Base-by-base conservation (phyloP, 768 basidiomycete species). In the Mycena floridula region DNA sequence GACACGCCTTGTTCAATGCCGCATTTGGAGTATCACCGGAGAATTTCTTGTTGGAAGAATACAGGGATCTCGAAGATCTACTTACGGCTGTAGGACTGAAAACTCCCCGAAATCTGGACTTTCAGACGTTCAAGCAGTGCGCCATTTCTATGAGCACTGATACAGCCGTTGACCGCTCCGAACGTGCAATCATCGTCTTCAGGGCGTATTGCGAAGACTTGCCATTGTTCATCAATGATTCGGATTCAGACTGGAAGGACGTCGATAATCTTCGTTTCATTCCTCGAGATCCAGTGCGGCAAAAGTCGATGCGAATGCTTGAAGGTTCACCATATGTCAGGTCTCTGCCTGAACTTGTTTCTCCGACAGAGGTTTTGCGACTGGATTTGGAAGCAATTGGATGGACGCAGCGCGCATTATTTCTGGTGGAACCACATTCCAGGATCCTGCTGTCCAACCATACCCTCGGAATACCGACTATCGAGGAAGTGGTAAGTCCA, bases 381-480 rank as follows among this genome's bases (percentile, higher is more conserved):
- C 38, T 55, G 15, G 59, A 68, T 26, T 65, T 59, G 40, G 65
- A 69, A 50, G 44, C 65, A 0, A 59, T 78, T 9, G 68, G 68
- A 6, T 78, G 76, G 76, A 73, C 72, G 4, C 75, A 78, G 43
- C 56, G 73, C n/a, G 73, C 61, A 2, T 43, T 57, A 13, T 65
- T 68, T 25, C 28, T 45, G 3, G 39, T 44, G 3, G 50, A 57
- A 18, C 70, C 70, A 5, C 41, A 55, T 16, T 56, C 54, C 27
- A 51, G 60, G 26, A 40, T 74, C 7, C 44, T 64, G 9, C 45
- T 63, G 4, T 67, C 62, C 2, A 59, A 73, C 54, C 56, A 61
- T 7, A 47, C 38, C 4, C 55, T 78, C 6, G 74, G 76, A 3
- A 37, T 51, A 12, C 75, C 76, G 2, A 58, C 58, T 18, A 50